Base-by-base conservation (phyloP, 306 rosid genomes). In the Quercus robur region DNA sequence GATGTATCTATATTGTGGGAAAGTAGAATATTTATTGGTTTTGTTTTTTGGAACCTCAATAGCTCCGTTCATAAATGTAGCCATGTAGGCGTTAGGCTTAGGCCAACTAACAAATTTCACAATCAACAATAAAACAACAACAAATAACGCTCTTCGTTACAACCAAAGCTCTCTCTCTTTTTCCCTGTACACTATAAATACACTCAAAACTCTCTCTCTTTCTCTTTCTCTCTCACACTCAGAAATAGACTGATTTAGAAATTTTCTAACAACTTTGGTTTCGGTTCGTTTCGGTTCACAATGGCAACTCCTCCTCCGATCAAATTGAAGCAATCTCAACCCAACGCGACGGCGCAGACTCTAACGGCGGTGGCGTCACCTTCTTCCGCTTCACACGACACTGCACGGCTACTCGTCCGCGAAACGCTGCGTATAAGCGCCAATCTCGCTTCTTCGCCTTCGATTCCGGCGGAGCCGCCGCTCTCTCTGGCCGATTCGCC, bases 381-480 rank as follows among this genome's bases (percentile, higher is more conserved):
- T 3, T 71, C 54, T 13, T 49, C 54, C 54, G 14, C 90, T 0
- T 83, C 87, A 3, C 92, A 90, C 57, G 98, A 94, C 19, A 90
- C 46, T 8, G 3, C 91, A 1, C 88, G 84, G 12, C 71, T 89
- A 73, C 88, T 94, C 2, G 91, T 89, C 21, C 96, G 97, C 15
- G 98, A 95, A 79, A 89, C 99, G 58, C 85, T 95, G 63, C 97
- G 99, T 74, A 85, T 95, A 18, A 88, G 93, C 77, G 98, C 99
- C 74, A 82, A 75, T 71, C 81, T 93, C 84, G 92, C 91, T 18
- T 90, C 97, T 2, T 74, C 88, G 52, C 86, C 88, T 44, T 44
- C 83, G 19, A 82, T 77, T 51, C 73, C 84, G 26, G 38, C 81
- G 2, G 62, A 80, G 18, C 78, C 59, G 17, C 52, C 75, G 3